Evolutionary conservation across 1,284 basidiomycete species (phyloP).

Genomic region (Afroboletus lepidellus): DNA sequence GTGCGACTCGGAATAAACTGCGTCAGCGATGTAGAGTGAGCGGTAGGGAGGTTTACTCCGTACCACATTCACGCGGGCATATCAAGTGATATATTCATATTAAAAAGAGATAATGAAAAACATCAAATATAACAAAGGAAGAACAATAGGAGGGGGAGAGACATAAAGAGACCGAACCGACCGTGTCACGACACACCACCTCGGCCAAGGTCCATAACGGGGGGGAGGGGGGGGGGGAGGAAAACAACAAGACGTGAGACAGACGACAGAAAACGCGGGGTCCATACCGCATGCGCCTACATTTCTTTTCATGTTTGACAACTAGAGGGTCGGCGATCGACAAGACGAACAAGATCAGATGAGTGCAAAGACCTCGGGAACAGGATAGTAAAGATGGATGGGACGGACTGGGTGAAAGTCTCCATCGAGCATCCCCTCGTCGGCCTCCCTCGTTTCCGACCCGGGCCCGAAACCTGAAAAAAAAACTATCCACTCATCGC

Average conservation of each 20-base stretch:
- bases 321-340: constrained; percentile 14
- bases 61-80: neutral
- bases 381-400: constrained; percentile 30
- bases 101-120: constrained; percentile 10
- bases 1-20: no score
- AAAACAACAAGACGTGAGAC: constrained; percentile 24
- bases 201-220: constrained; percentile 15
- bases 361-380: constrained; percentile 19
- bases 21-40: no score
- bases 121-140: constrained; percentile 10
- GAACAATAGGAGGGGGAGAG: neutral
- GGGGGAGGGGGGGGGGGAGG: neutral
- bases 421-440: constrained; percentile 18
- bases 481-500: constrained; percentile 33
- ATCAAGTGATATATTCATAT: constrained; percentile 25
- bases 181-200: constrained; percentile 28
- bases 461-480: constrained; percentile 30
- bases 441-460: constrained; percentile 12
- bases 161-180: constrained; percentile 25
- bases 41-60: no score
- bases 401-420: constrained; percentile 32
- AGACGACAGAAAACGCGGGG: constrained; percentile 15
- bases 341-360: constrained; percentile 21
- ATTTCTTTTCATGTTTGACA: constrained; percentile 14
- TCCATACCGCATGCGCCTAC: constrained; percentile 26